These are phyloP conservation scores for Garcia nutans DNA, from an alignment of 345 rosid species.

Conservation along the genomic window DNA sequence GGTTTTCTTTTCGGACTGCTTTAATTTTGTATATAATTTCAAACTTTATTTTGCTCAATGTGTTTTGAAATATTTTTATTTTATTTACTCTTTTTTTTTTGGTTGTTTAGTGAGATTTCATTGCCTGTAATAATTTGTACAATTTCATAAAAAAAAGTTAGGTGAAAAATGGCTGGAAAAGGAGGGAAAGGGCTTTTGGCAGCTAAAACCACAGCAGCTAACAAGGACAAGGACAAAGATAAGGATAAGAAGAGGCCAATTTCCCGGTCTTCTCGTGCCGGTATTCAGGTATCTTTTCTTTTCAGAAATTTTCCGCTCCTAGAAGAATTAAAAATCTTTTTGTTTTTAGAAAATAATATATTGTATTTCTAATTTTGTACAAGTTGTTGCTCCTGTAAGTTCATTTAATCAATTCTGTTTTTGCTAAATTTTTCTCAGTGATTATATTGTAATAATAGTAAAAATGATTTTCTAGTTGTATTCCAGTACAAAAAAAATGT, in stretches of 20 bases:
- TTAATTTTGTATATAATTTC: conserved; percentile 1
- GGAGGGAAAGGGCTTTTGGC: conserved; percentile 87
- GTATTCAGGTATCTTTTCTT: conserved; percentile 59
- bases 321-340: too few relatives aligned
- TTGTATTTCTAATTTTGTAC: too few relatives aligned
- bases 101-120: not conserved
- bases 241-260: conserved; percentile 81
- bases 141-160: not conserved
- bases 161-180: conserved; percentile 76
- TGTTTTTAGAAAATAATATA: too few relatives aligned
- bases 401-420: too few relatives aligned
- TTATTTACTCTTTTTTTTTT: not conserved
- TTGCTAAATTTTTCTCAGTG: too few relatives aligned
- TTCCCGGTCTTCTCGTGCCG: conserved; percentile 92
- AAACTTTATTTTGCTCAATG: not conserved
- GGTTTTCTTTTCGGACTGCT: not conserved
- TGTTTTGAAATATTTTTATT: not conserved
- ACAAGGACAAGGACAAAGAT: conserved; percentile 73
- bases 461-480: too few relatives aligned
- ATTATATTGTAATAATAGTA: not conserved
- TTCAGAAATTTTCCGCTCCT: not conserved
- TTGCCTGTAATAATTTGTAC: not conserved
- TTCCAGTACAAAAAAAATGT: not conserved
- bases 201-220: conserved; percentile 73
- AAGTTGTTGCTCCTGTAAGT: too few relatives aligned